Evolutionary conservation across 352 stramenopile species (phyloP), one percentile per base, ranked within the genome.

Genomic region (Globisporangium paddicum): DNA sequence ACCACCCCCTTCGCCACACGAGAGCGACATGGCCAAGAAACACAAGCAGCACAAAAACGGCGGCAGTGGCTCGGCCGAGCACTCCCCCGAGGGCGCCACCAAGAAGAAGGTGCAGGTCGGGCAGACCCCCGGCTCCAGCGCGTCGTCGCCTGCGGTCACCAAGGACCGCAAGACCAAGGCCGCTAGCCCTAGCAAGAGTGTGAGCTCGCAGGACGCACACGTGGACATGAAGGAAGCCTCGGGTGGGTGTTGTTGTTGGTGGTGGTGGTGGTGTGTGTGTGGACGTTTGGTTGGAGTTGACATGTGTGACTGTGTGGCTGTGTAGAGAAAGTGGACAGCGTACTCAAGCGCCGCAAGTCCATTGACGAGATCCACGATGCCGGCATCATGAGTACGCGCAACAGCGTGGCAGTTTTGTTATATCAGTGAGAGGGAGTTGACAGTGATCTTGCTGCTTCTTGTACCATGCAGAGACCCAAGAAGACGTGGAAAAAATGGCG

Each of bases 1-100:
- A 26, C 10, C 47, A 10, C 8, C 28, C 8, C 21, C 13, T 1
- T 8, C 28, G 5, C 14, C 23, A 26, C 40, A 61, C 23, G 41
- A 61, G 30, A 52, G 55, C 47, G 48, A 60, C 7, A 89, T 89
- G 79, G 76, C 46, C 40, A 89, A 87, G 76, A 92, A 90, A 66
- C 63, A 67, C 19, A 85, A 87, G 65, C 66, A 77, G 35, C 41
- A 45, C 54, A 82, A 75, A 58, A 21, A 8, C 50, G 51, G 21
- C 45, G 25, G 16, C 25, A 45, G 25, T 40, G 50, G 56, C 51
- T 60, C 48, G 30, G 65, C 47, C 18, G 37, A 58, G 51, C 40
- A 51, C 16, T 68, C 62, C 11, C 50, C 65, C 45, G 58, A 53
- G 25, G 49, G 13, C 9, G 53, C 26, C 16, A 26, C 41, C 26